Percentiles rank a stretch among this genome's conserved stretches.
Conservation (phyloP, 75 land plant genomes). For the Picea glauca region DNA sequence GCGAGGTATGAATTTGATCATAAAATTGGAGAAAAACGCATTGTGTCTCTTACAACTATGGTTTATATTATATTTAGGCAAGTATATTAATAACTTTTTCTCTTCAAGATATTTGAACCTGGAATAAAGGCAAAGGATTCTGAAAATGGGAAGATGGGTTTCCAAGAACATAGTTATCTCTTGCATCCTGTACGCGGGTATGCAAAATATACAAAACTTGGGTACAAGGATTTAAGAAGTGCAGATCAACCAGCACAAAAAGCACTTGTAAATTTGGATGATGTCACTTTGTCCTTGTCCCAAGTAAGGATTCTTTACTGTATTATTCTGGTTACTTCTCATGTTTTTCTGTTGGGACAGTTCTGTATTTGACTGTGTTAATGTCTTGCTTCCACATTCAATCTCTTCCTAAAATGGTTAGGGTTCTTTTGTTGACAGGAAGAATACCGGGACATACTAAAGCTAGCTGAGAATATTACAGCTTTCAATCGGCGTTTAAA, state of each 20-base stretch:
- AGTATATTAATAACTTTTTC: neutral
- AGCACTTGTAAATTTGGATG: slow-evolving; percentile 78
- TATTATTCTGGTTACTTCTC: neutral
- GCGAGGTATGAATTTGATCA: slow-evolving; percentile 41
- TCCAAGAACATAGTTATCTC: slow-evolving; percentile 58
- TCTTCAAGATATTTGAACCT: slow-evolving; percentile 67
- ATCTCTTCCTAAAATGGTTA: neutral
- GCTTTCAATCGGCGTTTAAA: slow-evolving; percentile 84
- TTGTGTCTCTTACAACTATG: neutral
- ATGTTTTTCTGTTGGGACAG: neutral
- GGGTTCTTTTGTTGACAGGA: slow-evolving; percentile 41
- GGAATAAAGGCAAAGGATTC: slow-evolving; percentile 39
- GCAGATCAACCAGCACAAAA: slow-evolving; percentile 67
- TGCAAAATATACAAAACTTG: slow-evolving; percentile 77
- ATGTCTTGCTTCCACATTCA: neutral
- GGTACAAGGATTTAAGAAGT: slow-evolving; percentile 38
- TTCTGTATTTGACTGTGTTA: slow-evolving; percentile 1
- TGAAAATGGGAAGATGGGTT: slow-evolving; percentile 16
- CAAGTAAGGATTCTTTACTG: slow-evolving; percentile 48
- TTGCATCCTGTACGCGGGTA: slow-evolving; percentile 88
- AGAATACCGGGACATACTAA: slow-evolving; percentile 83
- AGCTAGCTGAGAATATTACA: slow-evolving; percentile 88
- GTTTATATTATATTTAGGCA: neutral
- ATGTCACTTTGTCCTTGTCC: slow-evolving; percentile 87
- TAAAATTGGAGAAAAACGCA: neutral